Base-by-base conservation (phyloP, 2,329 filamentous ascomycete genomes). In the Phaeophleospora eucalypticola region DNA sequence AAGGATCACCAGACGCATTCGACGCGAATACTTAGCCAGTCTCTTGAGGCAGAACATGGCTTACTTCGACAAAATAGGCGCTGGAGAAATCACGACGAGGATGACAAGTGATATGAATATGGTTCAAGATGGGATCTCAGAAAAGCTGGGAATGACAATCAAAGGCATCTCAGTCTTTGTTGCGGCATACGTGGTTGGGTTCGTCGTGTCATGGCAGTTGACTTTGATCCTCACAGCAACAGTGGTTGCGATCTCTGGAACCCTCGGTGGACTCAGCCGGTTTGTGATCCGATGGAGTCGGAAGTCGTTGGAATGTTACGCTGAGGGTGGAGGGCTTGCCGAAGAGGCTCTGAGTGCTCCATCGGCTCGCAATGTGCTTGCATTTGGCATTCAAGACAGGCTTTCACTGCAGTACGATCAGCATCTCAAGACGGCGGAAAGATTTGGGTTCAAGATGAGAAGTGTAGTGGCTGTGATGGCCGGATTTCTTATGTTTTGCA, bases 21-120 rank as follows among this genome's bases (percentile, higher is more conserved):
- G 84, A 21, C 71, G 83, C 20, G 73, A 81, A 57, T 87, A 85
- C 56, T 70, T 88, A n/a, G 34, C 19, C 12, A n/a, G 10, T 33
- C 12, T 86, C 4, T 81, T 88, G 43, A 68, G 70, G 2, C 82
- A 86, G 62, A 78, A 80, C 36, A 77, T 86, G 37, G 78, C 83
- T 41, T 81, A 82, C 27, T 77, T 86, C 33, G 83, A 86, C 62
- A 79, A 79, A 12, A 62, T 65, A 2, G 64, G 66, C 2, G 57
- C 79, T 0, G 81, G 81, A 2, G 68, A 76, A 17, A 78, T 80
- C 0, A 80, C 80, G 0, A 73, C 73, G 12, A 81, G 80, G 20
- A 83, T 84, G 52, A 84, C 81, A 0, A 75, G 77, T 1, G 80
- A 63, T 40, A 53, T 49, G 17, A 61, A 65, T 43, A 48, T 54